Evolutionary conservation across 495 filamentous ascomycete species (phyloP).

Genomic region (Trichoderma virens): DNA sequence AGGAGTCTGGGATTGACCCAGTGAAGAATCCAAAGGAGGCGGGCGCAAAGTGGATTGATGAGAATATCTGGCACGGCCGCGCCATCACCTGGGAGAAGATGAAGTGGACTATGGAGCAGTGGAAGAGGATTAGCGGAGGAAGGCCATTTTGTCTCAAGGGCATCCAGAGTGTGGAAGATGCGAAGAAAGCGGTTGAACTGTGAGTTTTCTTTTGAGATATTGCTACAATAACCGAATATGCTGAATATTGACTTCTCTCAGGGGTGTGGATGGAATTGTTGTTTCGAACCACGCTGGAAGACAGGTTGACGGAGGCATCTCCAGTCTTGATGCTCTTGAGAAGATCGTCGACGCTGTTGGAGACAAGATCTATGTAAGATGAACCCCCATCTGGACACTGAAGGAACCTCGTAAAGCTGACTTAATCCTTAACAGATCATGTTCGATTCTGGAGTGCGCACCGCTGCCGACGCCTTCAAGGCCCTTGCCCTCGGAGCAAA

Average conservation of each 20-base stretch:
- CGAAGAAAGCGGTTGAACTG: slow-evolving; percentile 43
- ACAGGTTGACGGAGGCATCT: slow-evolving; percentile 57
- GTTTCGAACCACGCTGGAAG: slow-evolving; percentile 43
- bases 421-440: slow-evolving; percentile 37
- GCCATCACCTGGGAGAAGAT: slow-evolving; percentile 53
- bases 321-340: slow-evolving; percentile 54
- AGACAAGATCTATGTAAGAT: slow-evolving; percentile 17
- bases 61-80: slow-evolving; percentile 54
- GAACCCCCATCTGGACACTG: neutral
- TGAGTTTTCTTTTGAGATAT: neutral
- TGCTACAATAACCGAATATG: neutral
- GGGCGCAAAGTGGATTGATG: slow-evolving; percentile 51
- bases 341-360: slow-evolving; percentile 47
- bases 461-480: slow-evolving; percentile 45
- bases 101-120: slow-evolving; percentile 45
- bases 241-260: neutral
- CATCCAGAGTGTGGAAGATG: slow-evolving; percentile 47
- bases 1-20: slow-evolving; percentile 34
- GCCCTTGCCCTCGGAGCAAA: slow-evolving; percentile 35
- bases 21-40: slow-evolving; percentile 41
- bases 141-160: slow-evolving; percentile 52
- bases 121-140: slow-evolving; percentile 45
- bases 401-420: slow-evolving; percentile 23
- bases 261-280: neutral
- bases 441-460: slow-evolving; percentile 55